Evolutionary conservation across 2,329 filamentous ascomycete genomes (phyloP).

Genomic region (Aspergillaceae sp.): DNA sequence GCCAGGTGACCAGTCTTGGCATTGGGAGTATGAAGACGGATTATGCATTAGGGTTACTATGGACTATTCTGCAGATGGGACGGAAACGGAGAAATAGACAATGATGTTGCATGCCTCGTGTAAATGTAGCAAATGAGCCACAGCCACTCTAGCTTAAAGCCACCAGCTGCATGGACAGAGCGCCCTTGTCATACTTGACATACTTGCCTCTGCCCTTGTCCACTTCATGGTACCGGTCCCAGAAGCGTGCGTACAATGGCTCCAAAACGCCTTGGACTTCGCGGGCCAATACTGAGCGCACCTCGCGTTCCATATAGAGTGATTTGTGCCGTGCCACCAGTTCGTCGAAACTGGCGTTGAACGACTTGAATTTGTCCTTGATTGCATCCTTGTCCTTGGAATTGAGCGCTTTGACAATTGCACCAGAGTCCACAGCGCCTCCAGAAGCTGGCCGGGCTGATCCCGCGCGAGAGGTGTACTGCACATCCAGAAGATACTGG

Average conservation of each 20-base stretch:
- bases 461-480: conserved; percentile 68
- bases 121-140: neutral
- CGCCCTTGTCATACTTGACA: conserved; percentile 88
- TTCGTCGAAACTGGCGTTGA: conserved; percentile 86
- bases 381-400: conserved; percentile 93
- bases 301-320: conserved; percentile 84
- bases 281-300: conserved; percentile 66
- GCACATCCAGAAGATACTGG: conserved; percentile 75
- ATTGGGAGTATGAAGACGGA: too few relatives aligned
- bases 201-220: conserved; percentile 98
- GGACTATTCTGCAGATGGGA: too few relatives aligned
- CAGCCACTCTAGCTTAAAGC: conserved; percentile 9
- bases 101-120: too few relatives aligned
- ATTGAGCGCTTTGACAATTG: conserved; percentile 71
- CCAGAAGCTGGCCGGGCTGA: conserved; percentile 61
- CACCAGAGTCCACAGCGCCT: conserved; percentile 60
- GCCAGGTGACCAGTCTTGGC: too few relatives aligned
- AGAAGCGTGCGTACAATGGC: conserved; percentile 89
- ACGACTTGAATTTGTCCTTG: conserved; percentile 89
- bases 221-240: conserved; percentile 93
- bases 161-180: conserved; percentile 57
- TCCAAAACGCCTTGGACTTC: conserved; percentile 90
- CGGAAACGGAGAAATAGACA: neutral
- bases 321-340: conserved; percentile 73
- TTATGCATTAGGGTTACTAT: too few relatives aligned